Conservation (phyloP, 495 filamentous ascomycete genomes). For the Xylaria castorea region DNA sequence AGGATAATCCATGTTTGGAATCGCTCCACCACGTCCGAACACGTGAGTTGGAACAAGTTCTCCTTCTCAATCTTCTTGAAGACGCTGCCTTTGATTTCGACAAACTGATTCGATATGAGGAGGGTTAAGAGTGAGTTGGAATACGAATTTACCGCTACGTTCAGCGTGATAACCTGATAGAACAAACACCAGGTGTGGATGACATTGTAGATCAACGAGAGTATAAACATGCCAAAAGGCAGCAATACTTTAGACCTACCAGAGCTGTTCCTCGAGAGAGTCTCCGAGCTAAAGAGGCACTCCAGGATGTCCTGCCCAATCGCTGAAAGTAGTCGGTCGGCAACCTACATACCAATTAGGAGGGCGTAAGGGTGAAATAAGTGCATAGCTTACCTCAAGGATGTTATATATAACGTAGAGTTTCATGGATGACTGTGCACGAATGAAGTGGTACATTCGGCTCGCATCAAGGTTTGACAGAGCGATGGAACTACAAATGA, state of each 20-base stretch:
- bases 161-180: conserved; percentile 96
- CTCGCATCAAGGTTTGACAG: conserved; percentile 95
- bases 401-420: conserved; percentile 98
- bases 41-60: conserved; percentile 94
- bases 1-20: conserved; percentile 99
- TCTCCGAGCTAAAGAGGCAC: conserved; percentile 91
- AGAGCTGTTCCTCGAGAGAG: conserved; percentile 82
- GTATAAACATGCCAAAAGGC: conserved; percentile 87
- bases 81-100: conserved; percentile 96
- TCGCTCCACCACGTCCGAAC: conserved; percentile 94
- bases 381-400: conserved; percentile 67
- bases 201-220: conserved; percentile 87
- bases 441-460: conserved; percentile 97
- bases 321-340: conserved; percentile 85
- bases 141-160: conserved; percentile 98
- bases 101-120: conserved; percentile 93
- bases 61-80: conserved; percentile 99
- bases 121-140: conserved; percentile 94
- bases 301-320: conserved; percentile 96
- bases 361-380: not conserved
- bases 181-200: conserved; percentile 86
- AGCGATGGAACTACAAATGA: conserved; percentile 80
- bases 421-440: conserved; percentile 95
- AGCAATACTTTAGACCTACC: conserved; percentile 92
- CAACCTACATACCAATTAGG: conserved; percentile 51